phyloP scores from a whole-genome alignment of 352 stramenopile species.

The Phytophthora nicotianae region DNA sequence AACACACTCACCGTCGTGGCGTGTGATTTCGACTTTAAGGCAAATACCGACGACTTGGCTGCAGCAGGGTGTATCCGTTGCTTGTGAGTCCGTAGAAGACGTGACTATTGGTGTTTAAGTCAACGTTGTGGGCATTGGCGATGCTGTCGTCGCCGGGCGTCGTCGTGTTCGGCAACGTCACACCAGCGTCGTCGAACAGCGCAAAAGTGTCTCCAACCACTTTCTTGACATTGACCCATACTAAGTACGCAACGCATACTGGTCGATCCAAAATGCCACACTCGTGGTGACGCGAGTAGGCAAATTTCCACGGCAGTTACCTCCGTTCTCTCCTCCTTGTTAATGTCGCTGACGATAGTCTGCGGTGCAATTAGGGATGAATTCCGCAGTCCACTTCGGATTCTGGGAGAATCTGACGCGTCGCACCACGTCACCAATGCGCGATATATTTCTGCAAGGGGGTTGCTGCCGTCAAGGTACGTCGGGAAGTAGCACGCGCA shows the following conservation, averaged over 20 bases:
- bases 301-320: background rate
- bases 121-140: background rate
- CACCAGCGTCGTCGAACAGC: background rate
- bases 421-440: background rate
- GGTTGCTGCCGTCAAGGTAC: background rate
- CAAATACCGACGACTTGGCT: background rate
- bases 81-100: slow-evolving; percentile 6
- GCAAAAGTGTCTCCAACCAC: background rate
- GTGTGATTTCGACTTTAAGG: background rate
- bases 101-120: slow-evolving; percentile 3
- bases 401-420: background rate
- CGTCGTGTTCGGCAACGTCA: background rate
- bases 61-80: slow-evolving; percentile 3
- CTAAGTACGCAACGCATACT: background rate
- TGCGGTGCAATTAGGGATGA: background rate
- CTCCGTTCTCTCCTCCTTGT: background rate
- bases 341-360: background rate
- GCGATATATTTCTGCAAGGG: background rate
- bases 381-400: too few relatives aligned
- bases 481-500: background rate
- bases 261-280: background rate
- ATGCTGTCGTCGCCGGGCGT: slow-evolving; percentile 4
- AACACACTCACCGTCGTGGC: background rate
- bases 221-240: background rate
- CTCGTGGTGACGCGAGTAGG: background rate